These are phyloP conservation scores for Pharnaceum exiguum DNA, from an alignment of 148 eudicot genomes.

Conservation along the genomic window DNA sequence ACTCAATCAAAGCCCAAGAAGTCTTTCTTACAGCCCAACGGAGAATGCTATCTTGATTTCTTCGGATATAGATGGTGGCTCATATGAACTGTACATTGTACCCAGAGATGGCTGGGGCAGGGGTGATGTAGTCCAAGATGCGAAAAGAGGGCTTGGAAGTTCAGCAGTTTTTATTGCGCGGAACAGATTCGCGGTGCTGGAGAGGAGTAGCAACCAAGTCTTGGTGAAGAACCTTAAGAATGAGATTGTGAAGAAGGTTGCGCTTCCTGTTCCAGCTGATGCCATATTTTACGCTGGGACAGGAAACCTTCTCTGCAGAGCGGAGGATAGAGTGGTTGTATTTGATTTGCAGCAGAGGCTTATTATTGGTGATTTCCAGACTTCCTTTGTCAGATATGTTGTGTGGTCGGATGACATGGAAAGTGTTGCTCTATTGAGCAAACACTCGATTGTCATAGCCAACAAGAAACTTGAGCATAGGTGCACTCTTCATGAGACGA, in stretches of 20 bases:
- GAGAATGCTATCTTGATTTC: conserved; percentile 86
- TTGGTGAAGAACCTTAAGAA: conserved; percentile 80
- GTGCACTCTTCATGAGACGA: conserved; percentile 95
- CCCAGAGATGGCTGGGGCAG: conserved; percentile 80
- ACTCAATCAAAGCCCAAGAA: conserved; percentile 81
- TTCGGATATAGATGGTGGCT: conserved; percentile 91
- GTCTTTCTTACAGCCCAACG: conserved; percentile 86
- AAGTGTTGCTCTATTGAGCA: conserved; percentile 82
- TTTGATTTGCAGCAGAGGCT: conserved; percentile 94
- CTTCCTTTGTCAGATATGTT: conserved; percentile 75
- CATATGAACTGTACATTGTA: conserved; percentile 78
- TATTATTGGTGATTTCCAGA: conserved; percentile 78
- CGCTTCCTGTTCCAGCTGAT: conserved; percentile 72
- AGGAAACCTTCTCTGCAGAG: conserved; percentile 82
- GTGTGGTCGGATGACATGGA: conserved; percentile 98
- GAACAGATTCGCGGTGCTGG: conserved; percentile 91
- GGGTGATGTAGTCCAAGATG: conserved; percentile 73
- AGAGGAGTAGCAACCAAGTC: conserved; percentile 79
- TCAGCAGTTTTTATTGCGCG: conserved; percentile 89
- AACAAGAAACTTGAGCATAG: conserved; percentile 84
- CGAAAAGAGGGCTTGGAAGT: conserved; percentile 72
- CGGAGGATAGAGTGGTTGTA: conserved; percentile 82
- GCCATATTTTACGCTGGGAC: conserved; percentile 92
- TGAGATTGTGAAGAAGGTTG: conserved; percentile 71
- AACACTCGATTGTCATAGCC: conserved; percentile 84